These are phyloP conservation scores for Mortierella sp. DNA, from an alignment of 371 early-diverging fungal genomes.

Conservation along the genomic window DNA sequence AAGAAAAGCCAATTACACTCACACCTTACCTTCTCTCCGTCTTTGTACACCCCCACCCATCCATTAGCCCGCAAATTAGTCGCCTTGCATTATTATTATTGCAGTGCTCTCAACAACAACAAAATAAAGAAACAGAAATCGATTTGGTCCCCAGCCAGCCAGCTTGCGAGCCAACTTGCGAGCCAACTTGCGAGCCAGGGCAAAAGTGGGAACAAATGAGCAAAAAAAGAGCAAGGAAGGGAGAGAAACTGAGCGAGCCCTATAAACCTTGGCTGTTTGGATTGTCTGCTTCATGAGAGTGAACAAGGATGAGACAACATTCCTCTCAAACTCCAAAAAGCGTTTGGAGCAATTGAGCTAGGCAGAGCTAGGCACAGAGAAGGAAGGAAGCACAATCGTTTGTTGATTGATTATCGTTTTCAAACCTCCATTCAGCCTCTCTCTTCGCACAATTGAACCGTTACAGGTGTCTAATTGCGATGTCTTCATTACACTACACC, in stretches of 20 bases:
- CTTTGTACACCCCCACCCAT: not conserved
- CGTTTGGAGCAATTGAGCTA: too few relatives aligned
- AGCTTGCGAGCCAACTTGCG: too few relatives aligned
- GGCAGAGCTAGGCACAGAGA: too few relatives aligned
- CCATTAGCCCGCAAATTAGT: constrained; percentile 3
- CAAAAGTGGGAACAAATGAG: not conserved
- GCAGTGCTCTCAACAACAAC: not conserved
- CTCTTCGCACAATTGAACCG: too few relatives aligned
- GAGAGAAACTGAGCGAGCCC: not conserved
- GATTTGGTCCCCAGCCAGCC: not conserved
- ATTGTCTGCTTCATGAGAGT: not conserved
- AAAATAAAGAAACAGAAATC: not conserved
- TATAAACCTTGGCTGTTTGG: not conserved
- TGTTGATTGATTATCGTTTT: too few relatives aligned
- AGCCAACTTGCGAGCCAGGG: too few relatives aligned
- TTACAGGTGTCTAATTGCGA: not conserved
- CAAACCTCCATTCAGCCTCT: not conserved
- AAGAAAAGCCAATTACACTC: not conserved
- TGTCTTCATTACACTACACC: not conserved
- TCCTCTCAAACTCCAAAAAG: not conserved
- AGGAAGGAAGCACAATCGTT: too few relatives aligned
- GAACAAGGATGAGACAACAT: not conserved
- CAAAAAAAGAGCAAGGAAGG: not conserved
- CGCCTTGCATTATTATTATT: not conserved
- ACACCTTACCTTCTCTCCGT: not conserved